These are phyloP conservation scores for Quercus phellos DNA, from an alignment of 331 rosid species.

Conservation along the genomic window DNA sequence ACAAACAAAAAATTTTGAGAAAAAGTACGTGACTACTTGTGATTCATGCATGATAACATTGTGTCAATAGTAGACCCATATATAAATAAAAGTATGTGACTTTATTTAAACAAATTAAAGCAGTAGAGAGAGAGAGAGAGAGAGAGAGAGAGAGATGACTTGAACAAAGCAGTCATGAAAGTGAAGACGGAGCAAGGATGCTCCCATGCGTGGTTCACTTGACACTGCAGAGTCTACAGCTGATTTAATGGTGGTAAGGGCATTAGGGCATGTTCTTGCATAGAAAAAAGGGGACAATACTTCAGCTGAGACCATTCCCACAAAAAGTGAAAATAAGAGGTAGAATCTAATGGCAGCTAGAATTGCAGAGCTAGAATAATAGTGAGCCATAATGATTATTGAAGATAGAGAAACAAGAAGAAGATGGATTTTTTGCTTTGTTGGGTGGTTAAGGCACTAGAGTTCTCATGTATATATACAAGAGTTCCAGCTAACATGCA, in stretches of 20 bases:
- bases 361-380: background rate
- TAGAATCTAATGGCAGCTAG: background rate
- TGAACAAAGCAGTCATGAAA: no score
- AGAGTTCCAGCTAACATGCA: background rate
- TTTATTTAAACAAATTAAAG: no score
- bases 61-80: no score
- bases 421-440: background rate
- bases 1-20: no score
- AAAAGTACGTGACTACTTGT: no score
- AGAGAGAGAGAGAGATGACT: no score
- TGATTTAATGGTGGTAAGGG: background rate
- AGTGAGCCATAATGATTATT: slow-evolving; percentile 13
- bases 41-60: no score
- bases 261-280: no score
- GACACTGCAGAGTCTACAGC: slow-evolving; percentile 38
- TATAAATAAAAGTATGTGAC: no score
- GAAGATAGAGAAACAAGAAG: background rate
- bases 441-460: background rate
- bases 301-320: slow-evolving; percentile 42
- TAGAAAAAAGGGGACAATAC: slow-evolving; percentile 36
- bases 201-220: slow-evolving; percentile 68
- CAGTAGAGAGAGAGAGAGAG: no score
- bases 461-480: slow-evolving; percentile 14
- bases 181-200: slow-evolving; percentile 52
- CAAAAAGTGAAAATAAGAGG: slow-evolving; percentile 20